Conservation (phyloP, 306 rosid species). For the Medicago arabica region DNA sequence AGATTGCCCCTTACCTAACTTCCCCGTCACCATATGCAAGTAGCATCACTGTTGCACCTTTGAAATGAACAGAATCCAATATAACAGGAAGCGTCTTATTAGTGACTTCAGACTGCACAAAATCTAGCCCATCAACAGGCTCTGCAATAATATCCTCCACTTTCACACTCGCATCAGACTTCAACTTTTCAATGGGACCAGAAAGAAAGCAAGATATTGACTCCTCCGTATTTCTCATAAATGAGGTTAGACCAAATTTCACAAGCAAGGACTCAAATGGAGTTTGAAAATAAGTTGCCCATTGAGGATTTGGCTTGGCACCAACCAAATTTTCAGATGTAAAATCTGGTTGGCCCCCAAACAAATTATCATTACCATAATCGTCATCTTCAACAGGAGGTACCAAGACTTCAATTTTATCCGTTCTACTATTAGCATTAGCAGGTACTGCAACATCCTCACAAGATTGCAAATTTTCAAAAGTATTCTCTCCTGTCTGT, state of each 20-base stretch:
- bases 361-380: conserved; percentile 33
- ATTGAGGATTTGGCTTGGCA: conserved; percentile 41
- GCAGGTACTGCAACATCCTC: conserved; percentile 47
- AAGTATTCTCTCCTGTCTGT: conserved; percentile 45
- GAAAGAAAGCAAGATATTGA: conserved; percentile 49
- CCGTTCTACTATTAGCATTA: conserved; percentile 37
- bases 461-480: conserved; percentile 43
- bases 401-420: conserved; percentile 48
- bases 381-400: conserved; percentile 41
- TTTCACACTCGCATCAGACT: conserved; percentile 52
- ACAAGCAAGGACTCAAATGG: conserved; percentile 50
- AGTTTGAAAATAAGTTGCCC: conserved; percentile 45
- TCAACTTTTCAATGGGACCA: conserved; percentile 58
- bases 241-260: conserved; percentile 53
- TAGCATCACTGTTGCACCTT: conserved; percentile 84
- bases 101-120: conserved; percentile 60
- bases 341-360: conserved; percentile 45
- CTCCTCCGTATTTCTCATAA: conserved; percentile 55
- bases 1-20: conserved; percentile 68
- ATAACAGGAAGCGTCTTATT: conserved; percentile 66
- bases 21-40: conserved; percentile 94
- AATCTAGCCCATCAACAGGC: conserved; percentile 58
- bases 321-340: conserved; percentile 49
- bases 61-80: conserved; percentile 83
- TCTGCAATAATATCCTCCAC: conserved; percentile 67